Base-by-base conservation (phyloP, 1,284 basidiomycete species). In the Cryptococcus wingfieldii region DNA sequence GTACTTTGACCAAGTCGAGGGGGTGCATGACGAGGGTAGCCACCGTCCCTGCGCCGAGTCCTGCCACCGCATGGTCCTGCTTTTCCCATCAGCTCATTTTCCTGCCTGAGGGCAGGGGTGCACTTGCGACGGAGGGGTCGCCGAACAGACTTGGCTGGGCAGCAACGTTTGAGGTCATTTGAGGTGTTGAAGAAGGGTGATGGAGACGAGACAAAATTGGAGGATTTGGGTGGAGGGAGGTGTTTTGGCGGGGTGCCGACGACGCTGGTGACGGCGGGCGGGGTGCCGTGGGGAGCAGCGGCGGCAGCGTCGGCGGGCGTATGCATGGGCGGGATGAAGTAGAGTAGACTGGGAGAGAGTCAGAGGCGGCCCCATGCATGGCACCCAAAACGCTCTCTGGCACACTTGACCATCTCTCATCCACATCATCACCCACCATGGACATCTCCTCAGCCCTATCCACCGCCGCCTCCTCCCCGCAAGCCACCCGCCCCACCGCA, bases 21-120 rank as follows among this genome's bases (percentile, higher is more conserved):
- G 96, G 96, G 75, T 98, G 94, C 91, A 98, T 96, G 76, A 90
- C 93, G 39, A 98, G 81, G 48, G 94, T 94, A 27, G 93, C 90
- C 62, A 88, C 86, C 54, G 92, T 86, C 46, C 95, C 96, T 37
- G 95, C 95, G 45, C 90, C 89, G 56, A 98, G 84, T 54, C 96
- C 95, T 45, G 92, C 90, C 53, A 87, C 84, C 19, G 95, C 94
- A 85, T 98, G 93, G 76, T 98, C 94, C 72, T 76, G 39, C 27
- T 10, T 19, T 41, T 34, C 42, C 12, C 10, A 25, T 14, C 18
- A 42, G 39, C 34, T 14, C 37, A 27, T 19, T 4, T 16, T n/a
- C 19, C 9, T 9, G n/a, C 16, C 18, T 19, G 43, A 12, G 25
- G 16, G 18, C n/a, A 3, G 28, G 10, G 27, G 28, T 39, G 31